A percentile compares a stretch with the other conserved stretches of the same genome.
Evolutionary conservation across 257 asterid species (phyloP).

Genomic region (Cinchona pubescens): DNA sequence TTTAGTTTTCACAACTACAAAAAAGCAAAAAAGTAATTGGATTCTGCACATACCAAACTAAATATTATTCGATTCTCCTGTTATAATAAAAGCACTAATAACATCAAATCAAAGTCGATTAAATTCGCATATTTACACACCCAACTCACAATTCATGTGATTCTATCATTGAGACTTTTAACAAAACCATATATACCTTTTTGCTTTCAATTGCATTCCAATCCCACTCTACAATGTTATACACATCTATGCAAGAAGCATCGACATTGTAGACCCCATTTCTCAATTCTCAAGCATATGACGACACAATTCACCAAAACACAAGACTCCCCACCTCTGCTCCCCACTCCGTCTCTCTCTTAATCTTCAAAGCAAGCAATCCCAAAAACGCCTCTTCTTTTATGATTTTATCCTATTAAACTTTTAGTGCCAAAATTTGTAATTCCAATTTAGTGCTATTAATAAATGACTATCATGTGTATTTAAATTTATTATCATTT

Average conservation of each 20-base stretch:
- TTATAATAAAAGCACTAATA: not conserved
- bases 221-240: not conserved
- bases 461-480: too few relatives aligned
- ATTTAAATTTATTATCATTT: too few relatives aligned
- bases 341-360: slow-evolving; percentile 12
- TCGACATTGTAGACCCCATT: slow-evolving; percentile 37
- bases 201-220: slow-evolving; percentile 22
- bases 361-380: too few relatives aligned
- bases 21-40: not conserved
- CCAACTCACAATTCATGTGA: slow-evolving; percentile 18
- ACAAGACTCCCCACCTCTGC: slow-evolving; percentile 20
- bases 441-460: too few relatives aligned
- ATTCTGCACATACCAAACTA: slow-evolving; percentile 1
- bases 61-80: slow-evolving; percentile 16
- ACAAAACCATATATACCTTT: not conserved
- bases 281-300: slow-evolving; percentile 30
- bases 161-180: slow-evolving; percentile 23
- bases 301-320: slow-evolving; percentile 45
- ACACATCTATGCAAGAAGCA: slow-evolving; percentile 17
- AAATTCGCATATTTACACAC: not conserved
- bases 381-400: not conserved
- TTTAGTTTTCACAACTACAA: not conserved
- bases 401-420: too few relatives aligned
- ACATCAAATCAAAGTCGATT: not conserved
- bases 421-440: too few relatives aligned